phyloP scores from a whole-genome alignment of 176 grass and related monocot genomes.

The Guadua angustifolia region DNA sequence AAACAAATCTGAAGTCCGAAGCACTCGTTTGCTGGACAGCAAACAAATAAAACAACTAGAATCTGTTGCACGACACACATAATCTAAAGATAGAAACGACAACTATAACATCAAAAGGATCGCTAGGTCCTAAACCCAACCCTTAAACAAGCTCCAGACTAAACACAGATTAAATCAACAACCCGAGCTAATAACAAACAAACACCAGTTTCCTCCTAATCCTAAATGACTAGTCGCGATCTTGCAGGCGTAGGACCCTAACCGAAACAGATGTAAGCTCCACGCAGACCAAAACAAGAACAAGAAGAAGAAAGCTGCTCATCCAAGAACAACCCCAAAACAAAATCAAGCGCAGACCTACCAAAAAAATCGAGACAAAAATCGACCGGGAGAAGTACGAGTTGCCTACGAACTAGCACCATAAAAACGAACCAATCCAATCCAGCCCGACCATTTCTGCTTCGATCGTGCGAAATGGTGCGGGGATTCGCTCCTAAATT shows the following conservation, averaged over 20 bases:
- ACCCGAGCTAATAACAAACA: neutral
- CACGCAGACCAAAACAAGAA: neutral
- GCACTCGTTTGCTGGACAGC: neutral
- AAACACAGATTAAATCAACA: conserved; percentile 28
- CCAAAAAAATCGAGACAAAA: neutral
- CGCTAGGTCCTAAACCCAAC: neutral
- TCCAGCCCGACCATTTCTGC: neutral
- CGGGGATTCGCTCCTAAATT: neutral
- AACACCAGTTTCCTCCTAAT: neutral
- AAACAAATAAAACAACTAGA: neutral
- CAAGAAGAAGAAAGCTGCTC: neutral
- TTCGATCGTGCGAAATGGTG: conserved; percentile 8
- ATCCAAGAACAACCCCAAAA: conserved; percentile 8
- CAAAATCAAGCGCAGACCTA: neutral
- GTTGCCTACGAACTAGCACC: neutral
- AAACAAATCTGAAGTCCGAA: conserved; percentile 20
- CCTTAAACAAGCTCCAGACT: conserved; percentile 4
- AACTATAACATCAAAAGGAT: neutral
- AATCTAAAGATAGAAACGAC: neutral
- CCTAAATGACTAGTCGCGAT: neutral
- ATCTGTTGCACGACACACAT: neutral
- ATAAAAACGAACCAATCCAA: conserved; percentile 1
- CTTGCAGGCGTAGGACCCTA: conserved; percentile 2
- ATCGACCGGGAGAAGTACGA: neutral
- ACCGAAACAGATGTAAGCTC: neutral